phyloP scores from a whole-genome alignment of 225 moss, liverwort and hornwort genomes.

The Pseudisothecium myosuroides region DNA sequence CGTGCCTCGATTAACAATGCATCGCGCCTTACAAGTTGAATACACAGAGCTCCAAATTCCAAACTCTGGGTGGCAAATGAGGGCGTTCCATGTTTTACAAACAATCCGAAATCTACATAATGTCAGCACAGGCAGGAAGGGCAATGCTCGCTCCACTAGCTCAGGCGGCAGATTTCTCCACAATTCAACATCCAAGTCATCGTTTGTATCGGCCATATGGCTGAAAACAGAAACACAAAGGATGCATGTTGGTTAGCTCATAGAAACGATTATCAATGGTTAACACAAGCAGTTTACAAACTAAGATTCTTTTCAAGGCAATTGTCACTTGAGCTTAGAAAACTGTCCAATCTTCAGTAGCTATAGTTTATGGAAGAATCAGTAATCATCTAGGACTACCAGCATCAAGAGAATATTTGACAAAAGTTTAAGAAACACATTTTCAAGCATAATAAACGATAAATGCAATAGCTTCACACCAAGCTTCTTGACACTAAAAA shows the following conservation, averaged over 20 bases:
- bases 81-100: not conserved
- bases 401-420: not conserved
- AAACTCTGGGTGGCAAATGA: not conserved
- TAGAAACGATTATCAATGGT: not conserved
- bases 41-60: not conserved
- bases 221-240: not conserved
- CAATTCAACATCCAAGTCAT: not conserved
- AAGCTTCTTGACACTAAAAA: rapidly evolving
- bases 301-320: not conserved
- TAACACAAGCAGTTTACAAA: not conserved
- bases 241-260: too few species aligned
- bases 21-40: not conserved
- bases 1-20: not conserved
- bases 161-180: not conserved
- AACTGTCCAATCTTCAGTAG: not conserved
- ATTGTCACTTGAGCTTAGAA: not conserved
- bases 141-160: not conserved
- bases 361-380: not conserved
- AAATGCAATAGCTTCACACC: not conserved
- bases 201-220: not conserved
- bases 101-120: not conserved
- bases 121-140: too few species aligned
- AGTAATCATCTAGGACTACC: not conserved
- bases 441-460: not conserved
- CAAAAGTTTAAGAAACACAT: not conserved